Conservation (phyloP, 352 stramenopile species). For the Phytophthora cryptogea region DNA sequence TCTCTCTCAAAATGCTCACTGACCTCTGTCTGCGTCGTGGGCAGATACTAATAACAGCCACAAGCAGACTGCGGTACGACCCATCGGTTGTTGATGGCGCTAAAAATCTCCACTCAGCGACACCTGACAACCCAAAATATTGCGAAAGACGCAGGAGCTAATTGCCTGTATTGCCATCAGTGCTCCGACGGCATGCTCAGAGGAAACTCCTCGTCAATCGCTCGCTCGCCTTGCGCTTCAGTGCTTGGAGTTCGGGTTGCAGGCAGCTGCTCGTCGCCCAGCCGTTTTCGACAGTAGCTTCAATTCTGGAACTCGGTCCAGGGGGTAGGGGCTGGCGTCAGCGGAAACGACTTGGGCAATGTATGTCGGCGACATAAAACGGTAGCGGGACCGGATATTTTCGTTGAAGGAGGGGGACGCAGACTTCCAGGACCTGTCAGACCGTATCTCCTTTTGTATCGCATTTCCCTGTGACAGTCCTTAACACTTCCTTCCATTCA, state of each 20-base stretch:
- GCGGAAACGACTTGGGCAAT: conserved; percentile 3
- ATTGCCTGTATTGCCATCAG: neutral
- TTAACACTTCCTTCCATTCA: too few relatives aligned
- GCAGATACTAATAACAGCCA: too few relatives aligned
- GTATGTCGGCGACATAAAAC: conserved; percentile 13
- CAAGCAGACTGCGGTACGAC: too few relatives aligned
- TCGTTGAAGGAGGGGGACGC: conserved; percentile 14
- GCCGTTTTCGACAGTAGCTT: neutral
- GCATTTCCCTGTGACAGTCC: neutral
- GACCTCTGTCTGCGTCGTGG: too few relatives aligned
- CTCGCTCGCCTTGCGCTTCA: neutral
- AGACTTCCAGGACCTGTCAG: conserved; percentile 10
- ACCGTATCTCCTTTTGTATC: neutral
- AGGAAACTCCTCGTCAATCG: neutral
- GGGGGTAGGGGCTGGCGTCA: conserved; percentile 8
- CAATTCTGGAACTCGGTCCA: conserved; percentile 12
- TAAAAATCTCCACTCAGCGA: too few relatives aligned
- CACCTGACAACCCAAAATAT: too few relatives aligned
- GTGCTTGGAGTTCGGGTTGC: neutral
- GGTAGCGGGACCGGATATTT: conserved; percentile 6
- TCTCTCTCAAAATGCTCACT: too few relatives aligned
- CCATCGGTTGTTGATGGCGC: too few relatives aligned
- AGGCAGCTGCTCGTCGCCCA: neutral
- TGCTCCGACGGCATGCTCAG: neutral
- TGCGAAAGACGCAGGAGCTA: neutral